phyloP scores from a whole-genome alignment of 2,329 filamentous ascomycete genomes.

The Colletotrichum coccodes region DNA sequence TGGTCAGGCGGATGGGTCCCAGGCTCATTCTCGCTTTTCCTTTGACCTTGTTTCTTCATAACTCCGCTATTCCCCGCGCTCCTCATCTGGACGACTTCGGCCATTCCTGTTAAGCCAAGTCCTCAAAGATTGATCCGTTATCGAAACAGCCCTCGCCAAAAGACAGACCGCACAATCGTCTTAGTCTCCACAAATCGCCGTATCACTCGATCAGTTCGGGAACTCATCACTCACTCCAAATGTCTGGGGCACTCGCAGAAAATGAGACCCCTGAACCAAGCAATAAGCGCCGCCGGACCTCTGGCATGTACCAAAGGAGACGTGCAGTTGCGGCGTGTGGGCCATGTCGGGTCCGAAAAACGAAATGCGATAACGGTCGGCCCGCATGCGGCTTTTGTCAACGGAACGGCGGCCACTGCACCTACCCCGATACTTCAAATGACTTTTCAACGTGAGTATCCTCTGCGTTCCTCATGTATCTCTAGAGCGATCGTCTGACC shows the following conservation, averaged over 20 bases:
- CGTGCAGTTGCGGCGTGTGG: constrained; percentile 47
- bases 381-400: constrained; percentile 48
- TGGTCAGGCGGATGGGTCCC: background rate
- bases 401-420: constrained; percentile 44
- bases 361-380: constrained; percentile 49
- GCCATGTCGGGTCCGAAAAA: constrained; percentile 47
- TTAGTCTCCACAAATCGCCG: background rate
- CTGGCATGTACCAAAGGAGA: constrained; percentile 38
- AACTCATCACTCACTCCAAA: background rate
- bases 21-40: constrained; percentile 4
- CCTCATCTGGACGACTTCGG: background rate
- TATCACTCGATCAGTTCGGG: background rate
- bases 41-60: constrained; percentile 7
- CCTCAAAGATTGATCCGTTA: background rate
- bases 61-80: constrained; percentile 21
- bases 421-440: constrained; percentile 41
- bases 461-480: background rate
- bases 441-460: constrained; percentile 38
- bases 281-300: constrained; percentile 25
- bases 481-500: background rate
- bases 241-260: constrained; percentile 6
- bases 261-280: constrained; percentile 8
- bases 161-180: background rate
- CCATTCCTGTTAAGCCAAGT: background rate
- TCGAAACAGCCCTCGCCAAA: background rate